Evolutionary conservation across 495 filamentous ascomycete species (phyloP), one percentile per base, ranked within the genome.

Genomic region (Podospora sp.): DNA sequence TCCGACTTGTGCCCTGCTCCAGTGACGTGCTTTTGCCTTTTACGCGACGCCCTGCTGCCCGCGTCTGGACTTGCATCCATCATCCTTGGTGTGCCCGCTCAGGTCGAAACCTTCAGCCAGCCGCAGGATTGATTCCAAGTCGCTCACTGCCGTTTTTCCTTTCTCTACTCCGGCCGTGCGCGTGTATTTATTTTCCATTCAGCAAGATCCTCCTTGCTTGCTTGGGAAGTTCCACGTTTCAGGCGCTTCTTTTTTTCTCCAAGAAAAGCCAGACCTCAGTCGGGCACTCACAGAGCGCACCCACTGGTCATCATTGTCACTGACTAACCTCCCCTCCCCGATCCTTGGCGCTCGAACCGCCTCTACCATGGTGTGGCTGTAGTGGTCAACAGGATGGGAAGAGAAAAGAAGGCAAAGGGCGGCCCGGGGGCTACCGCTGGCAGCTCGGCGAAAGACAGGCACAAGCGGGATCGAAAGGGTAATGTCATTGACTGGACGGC

Each of bases 401-500:
- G 72, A 72, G 69, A 76, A 52, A 77, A 73, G 62, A 72, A 57
- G 55, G 61, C 36, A 59, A 72, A 57, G 55, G 61, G 40, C 53
- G 73, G 57, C 65, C 69, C 66, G 8, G 73, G 70, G 4, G 65
- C 64, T 27, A 61, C 72, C 68, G 49, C 57, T 14, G 71, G 73
- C 14, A 61, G 63, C 51, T 69, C 73, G 65, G 76, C 76, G 65
- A 78, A 78, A 61, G 72, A 73, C 4, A 68, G 76, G 62, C 76
- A 78, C 57, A 76, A 73, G 60, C 76, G 57, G 53, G 73, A 75
- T 18, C 69, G 69, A 26, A 73, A 67, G 50, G 68, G 69, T 50
- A 73, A 71, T n/a, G 11, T 67, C 16, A 56, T 70, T 22, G 73
- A 78, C 46, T 77, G 75, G 76, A 68, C 55, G 8, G 73, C 73